Percentiles rank a stretch among this genome's conserved stretches.
phyloP scores from a whole-genome alignment of 805 yeast species.

The Cyberlindnera maclurae region DNA sequence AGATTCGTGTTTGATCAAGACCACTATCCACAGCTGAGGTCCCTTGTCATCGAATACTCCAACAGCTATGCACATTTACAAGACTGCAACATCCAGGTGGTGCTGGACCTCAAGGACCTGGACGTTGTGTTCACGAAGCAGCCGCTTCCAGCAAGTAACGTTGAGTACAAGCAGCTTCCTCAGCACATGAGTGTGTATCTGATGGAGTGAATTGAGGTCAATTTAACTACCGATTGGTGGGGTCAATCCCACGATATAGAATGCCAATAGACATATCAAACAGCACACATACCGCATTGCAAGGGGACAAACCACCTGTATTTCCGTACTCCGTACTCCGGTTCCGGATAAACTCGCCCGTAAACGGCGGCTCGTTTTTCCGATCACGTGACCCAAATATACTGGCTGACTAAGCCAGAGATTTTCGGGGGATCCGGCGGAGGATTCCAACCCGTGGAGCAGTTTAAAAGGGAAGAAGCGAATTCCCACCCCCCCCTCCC shows the following conservation, averaged over 20 bases:
- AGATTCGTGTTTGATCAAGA: constrained; percentile 2
- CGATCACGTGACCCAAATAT: too few relatives aligned
- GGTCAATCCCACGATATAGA: background rate
- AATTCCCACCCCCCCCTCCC: too few relatives aligned
- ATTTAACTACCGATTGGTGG: background rate
- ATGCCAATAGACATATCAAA: background rate
- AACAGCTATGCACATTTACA: constrained; percentile 18
- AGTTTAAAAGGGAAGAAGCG: too few relatives aligned
- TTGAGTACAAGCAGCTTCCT: constrained; percentile 7
- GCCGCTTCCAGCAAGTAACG: constrained; percentile 5
- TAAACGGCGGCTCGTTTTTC: too few relatives aligned
- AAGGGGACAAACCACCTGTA: too few relatives aligned
- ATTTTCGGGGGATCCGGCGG: too few relatives aligned
- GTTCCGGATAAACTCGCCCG: too few relatives aligned
- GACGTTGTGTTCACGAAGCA: constrained; percentile 9
- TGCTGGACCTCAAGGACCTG: constrained; percentile 7
- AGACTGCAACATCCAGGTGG: constrained; percentile 12
- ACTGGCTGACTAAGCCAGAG: too few relatives aligned
- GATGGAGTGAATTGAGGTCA: constrained; percentile 2
- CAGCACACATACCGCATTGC: too few relatives aligned
- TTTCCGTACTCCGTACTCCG: too few relatives aligned
- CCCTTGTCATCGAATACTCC: constrained; percentile 9
- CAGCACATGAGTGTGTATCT: constrained; percentile 6
- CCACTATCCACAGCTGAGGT: constrained; percentile 11
- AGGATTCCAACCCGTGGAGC: too few relatives aligned